Conservation (phyloP, 768 basidiomycete species). For the Mycena sanguinolenta region DNA sequence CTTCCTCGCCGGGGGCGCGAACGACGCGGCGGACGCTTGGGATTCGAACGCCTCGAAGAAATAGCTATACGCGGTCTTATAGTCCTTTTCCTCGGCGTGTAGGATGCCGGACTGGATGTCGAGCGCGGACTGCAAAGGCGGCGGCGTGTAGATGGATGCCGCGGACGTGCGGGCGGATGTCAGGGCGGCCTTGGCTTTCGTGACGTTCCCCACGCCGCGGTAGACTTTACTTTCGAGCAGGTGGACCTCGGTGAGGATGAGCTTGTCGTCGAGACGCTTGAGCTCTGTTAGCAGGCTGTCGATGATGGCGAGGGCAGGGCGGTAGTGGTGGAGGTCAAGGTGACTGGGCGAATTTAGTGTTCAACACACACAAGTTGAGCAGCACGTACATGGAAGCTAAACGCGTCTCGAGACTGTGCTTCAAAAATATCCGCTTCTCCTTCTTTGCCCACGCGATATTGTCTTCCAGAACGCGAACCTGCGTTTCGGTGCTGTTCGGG, state of each 20-base stretch:
- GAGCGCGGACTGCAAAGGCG: conserved; percentile 58
- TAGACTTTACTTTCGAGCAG: conserved; percentile 94
- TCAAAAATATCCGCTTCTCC: conserved; percentile 95
- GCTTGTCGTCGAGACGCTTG: conserved; percentile 95
- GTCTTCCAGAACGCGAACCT: conserved; percentile 89
- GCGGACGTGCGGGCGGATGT: conserved; percentile 94
- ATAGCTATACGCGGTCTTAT: conserved; percentile 96
- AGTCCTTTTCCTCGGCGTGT: conserved; percentile 98
- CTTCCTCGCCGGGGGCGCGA: conserved; percentile 19
- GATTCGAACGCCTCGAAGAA: conserved; percentile 96
- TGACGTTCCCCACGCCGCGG: conserved; percentile 88
- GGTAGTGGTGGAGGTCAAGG: conserved; percentile 82
- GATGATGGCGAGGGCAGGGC: conserved; percentile 84
- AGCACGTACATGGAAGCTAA: conserved; percentile 76
- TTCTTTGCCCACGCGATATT: conserved; percentile 93
- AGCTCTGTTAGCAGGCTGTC: conserved; percentile 92
- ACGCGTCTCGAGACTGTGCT: conserved; percentile 93
- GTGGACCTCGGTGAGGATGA: conserved; percentile 97
- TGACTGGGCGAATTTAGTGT: conserved; percentile 58
- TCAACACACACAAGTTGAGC: not conserved
- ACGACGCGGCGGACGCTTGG: conserved; percentile 37
- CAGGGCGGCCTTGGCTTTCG: conserved; percentile 92
- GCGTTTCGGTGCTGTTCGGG: conserved; percentile 78
- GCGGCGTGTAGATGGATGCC: conserved; percentile 84
- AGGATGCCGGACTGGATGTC: conserved; percentile 78